These are phyloP conservation scores for Penicillium arizonense DNA, from an alignment of 495 filamentous ascomycete genomes.

Conservation along the genomic window DNA sequence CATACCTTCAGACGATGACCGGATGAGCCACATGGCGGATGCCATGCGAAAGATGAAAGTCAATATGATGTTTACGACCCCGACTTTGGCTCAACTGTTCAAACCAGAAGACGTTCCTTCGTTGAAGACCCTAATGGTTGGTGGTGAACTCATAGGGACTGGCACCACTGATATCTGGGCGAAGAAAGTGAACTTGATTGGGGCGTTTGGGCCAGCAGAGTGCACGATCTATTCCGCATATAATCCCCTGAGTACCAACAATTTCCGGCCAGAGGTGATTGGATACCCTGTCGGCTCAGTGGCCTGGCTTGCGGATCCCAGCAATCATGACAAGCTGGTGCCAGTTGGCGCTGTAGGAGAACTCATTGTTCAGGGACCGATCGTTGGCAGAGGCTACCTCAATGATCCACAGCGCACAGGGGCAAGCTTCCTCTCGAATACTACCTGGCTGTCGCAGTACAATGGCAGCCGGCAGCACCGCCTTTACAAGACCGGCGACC, in stretches of 20 bases:
- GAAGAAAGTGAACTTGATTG: neutral
- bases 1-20: conserved; percentile 24
- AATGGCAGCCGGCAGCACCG: neutral
- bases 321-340: conserved; percentile 23
- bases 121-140: conserved; percentile 19
- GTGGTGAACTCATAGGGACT: conserved; percentile 14
- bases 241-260: neutral
- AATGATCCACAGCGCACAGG: conserved; percentile 32
- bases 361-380: conserved; percentile 40
- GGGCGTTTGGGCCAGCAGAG: conserved; percentile 23
- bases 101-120: conserved; percentile 8
- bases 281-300: neutral
- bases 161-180: conserved; percentile 4
- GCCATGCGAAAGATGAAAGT: conserved; percentile 3
- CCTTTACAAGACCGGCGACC: conserved; percentile 52
- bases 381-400: conserved; percentile 42
- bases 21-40: conserved; percentile 4
- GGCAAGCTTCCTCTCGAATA: conserved; percentile 43
- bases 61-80: conserved; percentile 15
- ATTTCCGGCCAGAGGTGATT: neutral
- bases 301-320: conserved; percentile 42
- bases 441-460: conserved; percentile 33
- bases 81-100: conserved; percentile 5
- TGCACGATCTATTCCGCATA: conserved; percentile 11
- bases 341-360: conserved; percentile 44